Base-by-base conservation (phyloP, 345 rosid species). In the Rhizophora apiculata region DNA sequence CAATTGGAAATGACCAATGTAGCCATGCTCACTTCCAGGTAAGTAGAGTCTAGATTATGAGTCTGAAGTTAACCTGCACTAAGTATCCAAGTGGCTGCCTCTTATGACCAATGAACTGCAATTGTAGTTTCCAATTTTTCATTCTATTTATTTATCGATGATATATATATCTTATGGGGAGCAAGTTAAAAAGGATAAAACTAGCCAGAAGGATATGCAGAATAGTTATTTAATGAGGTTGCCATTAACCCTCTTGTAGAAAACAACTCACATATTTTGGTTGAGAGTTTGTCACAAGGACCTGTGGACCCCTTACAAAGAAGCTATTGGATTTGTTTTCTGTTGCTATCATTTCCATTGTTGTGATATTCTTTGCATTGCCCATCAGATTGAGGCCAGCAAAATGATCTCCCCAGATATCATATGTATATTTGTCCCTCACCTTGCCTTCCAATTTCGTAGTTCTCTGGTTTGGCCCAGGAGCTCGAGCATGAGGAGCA, bases 321-420 rank as follows among this genome's bases (percentile, higher is more conserved):
- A 91, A 89, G 86, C 93, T 89, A 77, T 81, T 75, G 64, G 82
- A 87, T 71, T 80, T 82, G 68, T 70, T 75, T 70, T 68, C 80
- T 51, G 70, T 72, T 66, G 70, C 69, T 63, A 73, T 63, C 21
- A 79, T 73, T 76, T 67, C 81, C 74, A 80, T 74, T 27, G 76
- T 75, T 53, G 64, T 66, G 65, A 65, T 82, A 64, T 82, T 84
- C 68, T 71, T 79, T 59, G 82, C 76, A 74, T 74, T 64, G 73
- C 77, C 85, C 73, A 58, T 66, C 56, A 80, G 68, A 78, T 68
- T 67, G 61, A 91, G 86, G 39, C 83, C 80, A 58, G 88, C 80
- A 71, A 89, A 76, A 82, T 88, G 98, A 63, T 91, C 87, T 32
- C 96, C 96, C 98, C 93, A 94, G 5, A 94, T 94, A 74, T 91